Base-by-base conservation (phyloP, 148 eudicot genomes). In the Bassia scoparia region DNA sequence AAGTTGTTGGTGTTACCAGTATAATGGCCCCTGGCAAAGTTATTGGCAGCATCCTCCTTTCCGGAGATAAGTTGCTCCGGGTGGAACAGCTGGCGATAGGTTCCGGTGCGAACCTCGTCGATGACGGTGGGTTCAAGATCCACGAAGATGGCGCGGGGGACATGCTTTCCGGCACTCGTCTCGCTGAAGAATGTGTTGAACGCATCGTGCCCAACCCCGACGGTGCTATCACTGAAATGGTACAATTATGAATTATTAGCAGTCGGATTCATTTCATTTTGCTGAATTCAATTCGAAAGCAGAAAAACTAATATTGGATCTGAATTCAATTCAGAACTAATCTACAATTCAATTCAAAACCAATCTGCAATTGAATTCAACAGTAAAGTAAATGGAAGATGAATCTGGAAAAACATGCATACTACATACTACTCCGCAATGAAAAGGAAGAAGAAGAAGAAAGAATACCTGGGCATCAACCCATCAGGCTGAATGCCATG, bases 151-250 rank as follows among this genome's bases (percentile, higher is more conserved):
- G 89, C 87, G 18, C 89, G 79, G 24, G 89, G 89, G 14, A 86
- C 89, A 67, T 86, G 89, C 77, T 81, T 86, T 3, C 89, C 89
- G 0, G 84, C 79, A 41, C 83, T 79, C n/a, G 89, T 86, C 82
- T 86, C 89, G 30, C 89, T 86, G 74, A 86, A 86, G 86, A 86
- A 86, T 2, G 89, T 86, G 80, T 86, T 83, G 73, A 86, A 86
- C 6, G 89, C 89, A 79, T 86, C 89, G 31, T 78, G 68, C 4
- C 81, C 89, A 35, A 76, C 80, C 27, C 83, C 85, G 16, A 81
- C 69, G 0, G 87, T 52, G 6, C 72, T 65, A 71, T 86, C 89
- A 65, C 89, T 86, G 81, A 73, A 79, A 43, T 20, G 3, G 20
- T 41, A 24, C 7, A 56, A 53, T 0, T 23, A n/a, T 41, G 46